These are phyloP conservation scores for Bretziella fagacearum DNA, from an alignment of 2,329 filamentous ascomycete species.

Conservation along the genomic window DNA sequence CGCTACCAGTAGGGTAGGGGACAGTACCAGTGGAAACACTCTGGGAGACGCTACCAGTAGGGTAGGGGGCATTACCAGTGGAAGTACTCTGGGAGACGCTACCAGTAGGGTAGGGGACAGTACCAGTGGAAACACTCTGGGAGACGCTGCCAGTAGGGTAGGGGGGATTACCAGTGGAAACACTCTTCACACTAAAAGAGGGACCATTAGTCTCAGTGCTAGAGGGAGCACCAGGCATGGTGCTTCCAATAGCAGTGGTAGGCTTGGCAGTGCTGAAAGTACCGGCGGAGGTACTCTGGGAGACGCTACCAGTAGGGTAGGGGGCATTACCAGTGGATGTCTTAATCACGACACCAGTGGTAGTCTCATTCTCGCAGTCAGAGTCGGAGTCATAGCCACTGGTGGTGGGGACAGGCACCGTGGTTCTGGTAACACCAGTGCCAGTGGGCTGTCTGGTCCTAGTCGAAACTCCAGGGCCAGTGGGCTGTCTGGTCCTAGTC, in stretches of 20 bases:
- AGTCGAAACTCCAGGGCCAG: neutral
- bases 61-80: neutral
- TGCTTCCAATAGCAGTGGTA: neutral
- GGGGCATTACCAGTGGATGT: neutral
- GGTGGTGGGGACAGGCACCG: neutral
- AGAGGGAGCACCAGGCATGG: neutral
- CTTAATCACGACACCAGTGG: neutral
- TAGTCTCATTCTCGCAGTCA: conserved; percentile 3
- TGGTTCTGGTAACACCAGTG: neutral
- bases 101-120: neutral
- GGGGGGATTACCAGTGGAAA: neutral
- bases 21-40: neutral
- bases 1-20: neutral
- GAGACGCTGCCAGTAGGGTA: neutral
- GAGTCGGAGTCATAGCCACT: neutral
- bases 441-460: neutral
- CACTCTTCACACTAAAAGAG: neutral
- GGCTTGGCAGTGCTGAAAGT: neutral
- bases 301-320: neutral
- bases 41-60: neutral
- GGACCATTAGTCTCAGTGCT: neutral
- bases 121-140: neutral
- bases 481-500: no score
- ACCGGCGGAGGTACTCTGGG: neutral
- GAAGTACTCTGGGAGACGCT: neutral